Evolutionary conservation across 2,329 filamentous ascomycete species (phyloP).

Genomic region (Aspergillus ibericus): DNA sequence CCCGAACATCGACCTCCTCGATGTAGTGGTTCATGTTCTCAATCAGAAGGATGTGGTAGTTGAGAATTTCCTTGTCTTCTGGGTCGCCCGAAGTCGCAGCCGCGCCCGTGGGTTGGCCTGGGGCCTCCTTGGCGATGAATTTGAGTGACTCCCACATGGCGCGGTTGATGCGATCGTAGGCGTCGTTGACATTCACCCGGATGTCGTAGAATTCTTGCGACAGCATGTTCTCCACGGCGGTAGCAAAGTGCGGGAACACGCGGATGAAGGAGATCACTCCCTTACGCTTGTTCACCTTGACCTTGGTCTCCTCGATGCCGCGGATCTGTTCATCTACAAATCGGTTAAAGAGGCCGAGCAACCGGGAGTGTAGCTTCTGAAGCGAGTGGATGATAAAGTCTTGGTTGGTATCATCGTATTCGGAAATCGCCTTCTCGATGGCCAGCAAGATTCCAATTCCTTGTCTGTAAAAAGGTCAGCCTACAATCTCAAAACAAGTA

Average conservation of each 20-base stretch:
- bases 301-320: conserved; percentile 95
- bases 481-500: background rate
- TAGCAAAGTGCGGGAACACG: conserved; percentile 84
- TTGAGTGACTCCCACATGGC: conserved; percentile 97
- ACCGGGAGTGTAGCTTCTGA: conserved; percentile 72
- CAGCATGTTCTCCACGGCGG: conserved; percentile 81
- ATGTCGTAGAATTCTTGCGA: conserved; percentile 63
- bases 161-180: conserved; percentile 85
- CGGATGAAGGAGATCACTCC: conserved; percentile 95
- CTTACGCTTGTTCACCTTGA: conserved; percentile 98
- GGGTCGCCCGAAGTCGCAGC: conserved; percentile 58
- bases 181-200: conserved; percentile 76
- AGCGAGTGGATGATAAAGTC: conserved; percentile 81
- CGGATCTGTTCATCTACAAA: conserved; percentile 95
- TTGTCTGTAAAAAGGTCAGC: conserved; percentile 59
- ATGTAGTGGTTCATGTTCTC: conserved; percentile 99
- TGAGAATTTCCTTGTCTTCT: conserved; percentile 94
- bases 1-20: conserved; percentile 78
- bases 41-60: conserved; percentile 95
- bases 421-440: conserved; percentile 74
- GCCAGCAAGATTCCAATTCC: conserved; percentile 81
- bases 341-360: conserved; percentile 76
- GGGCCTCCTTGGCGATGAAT: conserved; percentile 78
- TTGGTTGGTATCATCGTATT: conserved; percentile 86
- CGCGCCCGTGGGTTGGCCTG: conserved; percentile 55